phyloP scores from a whole-genome alignment of 2,329 filamentous ascomycete species.

The Diaporthe ilicicola region DNA sequence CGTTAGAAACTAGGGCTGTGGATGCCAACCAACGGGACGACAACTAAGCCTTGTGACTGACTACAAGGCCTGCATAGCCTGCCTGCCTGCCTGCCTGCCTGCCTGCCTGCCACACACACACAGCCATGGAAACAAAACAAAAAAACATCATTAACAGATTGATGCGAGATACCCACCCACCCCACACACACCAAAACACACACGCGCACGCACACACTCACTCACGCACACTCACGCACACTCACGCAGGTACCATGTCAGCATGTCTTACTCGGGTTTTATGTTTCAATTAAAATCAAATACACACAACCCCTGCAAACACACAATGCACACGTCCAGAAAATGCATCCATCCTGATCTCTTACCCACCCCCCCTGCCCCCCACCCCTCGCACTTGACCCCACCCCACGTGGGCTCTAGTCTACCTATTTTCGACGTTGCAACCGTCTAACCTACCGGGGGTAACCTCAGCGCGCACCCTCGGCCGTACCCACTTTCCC shows the following conservation, averaged over 20 bases:
- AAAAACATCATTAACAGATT: too few relatives aligned
- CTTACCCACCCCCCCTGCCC: neutral
- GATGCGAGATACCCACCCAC: too few relatives aligned
- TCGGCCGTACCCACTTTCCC: neutral
- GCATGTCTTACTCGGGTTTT: conserved; percentile 18
- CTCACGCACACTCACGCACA: neutral
- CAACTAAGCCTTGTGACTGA: too few relatives aligned
- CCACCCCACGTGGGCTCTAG: conserved; percentile 15
- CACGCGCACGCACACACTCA: neutral
- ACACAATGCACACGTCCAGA: neutral
- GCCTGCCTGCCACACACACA: too few relatives aligned
- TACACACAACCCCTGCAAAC: neutral
- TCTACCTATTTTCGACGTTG: conserved; percentile 20
- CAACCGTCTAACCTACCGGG: neutral
- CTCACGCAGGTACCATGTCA: neutral
- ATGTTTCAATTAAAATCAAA: conserved; percentile 17
- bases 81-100: too few relatives aligned
- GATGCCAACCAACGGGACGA: too few relatives aligned
- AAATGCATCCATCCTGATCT: conserved; percentile 9
- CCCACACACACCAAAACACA: neutral
- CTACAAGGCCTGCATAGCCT: too few relatives aligned
- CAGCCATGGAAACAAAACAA: too few relatives aligned
- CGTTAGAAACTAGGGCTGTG: neutral
- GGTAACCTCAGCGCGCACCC: neutral
- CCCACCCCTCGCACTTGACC: neutral